These are phyloP conservation scores for Heracleum sosnowskyi DNA, from an alignment of 129 eudicot species.

Conservation along the genomic window DNA sequence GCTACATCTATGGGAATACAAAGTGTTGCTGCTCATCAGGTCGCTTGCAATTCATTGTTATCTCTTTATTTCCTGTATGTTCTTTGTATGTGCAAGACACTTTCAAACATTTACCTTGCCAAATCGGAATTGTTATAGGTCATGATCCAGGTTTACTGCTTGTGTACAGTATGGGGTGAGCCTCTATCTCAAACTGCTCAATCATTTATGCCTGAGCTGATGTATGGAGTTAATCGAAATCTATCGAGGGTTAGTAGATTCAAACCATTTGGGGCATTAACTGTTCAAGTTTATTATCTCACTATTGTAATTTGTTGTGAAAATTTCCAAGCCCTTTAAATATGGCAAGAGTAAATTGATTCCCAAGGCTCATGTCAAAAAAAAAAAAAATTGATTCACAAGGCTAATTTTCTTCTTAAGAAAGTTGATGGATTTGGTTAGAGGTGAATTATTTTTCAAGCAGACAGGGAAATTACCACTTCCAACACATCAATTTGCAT, in stretches of 20 bases:
- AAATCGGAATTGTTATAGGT: slow-evolving; percentile 49
- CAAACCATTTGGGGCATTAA: neutral
- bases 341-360: neutral
- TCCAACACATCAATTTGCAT: neutral
- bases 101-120: slow-evolving; percentile 3
- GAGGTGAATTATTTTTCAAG: neutral
- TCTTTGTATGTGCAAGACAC: neutral
- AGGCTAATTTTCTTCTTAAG: no score
- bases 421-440: neutral
- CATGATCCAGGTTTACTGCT: slow-evolving; percentile 63
- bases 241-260: slow-evolving; percentile 51
- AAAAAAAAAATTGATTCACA: neutral
- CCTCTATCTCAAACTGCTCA: slow-evolving; percentile 98
- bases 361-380: neutral
- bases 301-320: slow-evolving; percentile 2
- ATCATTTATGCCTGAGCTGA: slow-evolving; percentile 93
- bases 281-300: neutral
- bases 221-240: slow-evolving; percentile 78
- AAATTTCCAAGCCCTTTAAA: neutral
- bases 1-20: slow-evolving; percentile 93
- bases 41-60: slow-evolving; percentile 6
- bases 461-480: neutral
- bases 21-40: slow-evolving; percentile 95
- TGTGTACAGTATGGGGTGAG: slow-evolving; percentile 85
- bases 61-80: neutral